Conservation (phyloP, 2,329 filamentous ascomycete genomes). For the Pseudocercospora fuligena region DNA sequence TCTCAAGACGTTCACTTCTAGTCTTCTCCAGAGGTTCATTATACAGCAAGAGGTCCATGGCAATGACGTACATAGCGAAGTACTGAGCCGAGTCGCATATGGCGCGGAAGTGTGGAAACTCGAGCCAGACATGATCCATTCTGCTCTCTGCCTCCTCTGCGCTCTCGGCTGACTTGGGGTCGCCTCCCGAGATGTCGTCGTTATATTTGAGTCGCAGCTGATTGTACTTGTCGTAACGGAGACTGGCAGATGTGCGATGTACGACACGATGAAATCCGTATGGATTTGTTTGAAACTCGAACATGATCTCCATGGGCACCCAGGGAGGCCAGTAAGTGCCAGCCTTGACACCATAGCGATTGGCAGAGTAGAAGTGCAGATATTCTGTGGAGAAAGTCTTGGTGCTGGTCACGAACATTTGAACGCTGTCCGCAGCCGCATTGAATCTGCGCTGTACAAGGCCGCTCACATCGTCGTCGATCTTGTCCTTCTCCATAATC, state of each 20-base stretch:
- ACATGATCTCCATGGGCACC: slow-evolving; percentile 98
- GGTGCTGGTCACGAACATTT: slow-evolving; percentile 96
- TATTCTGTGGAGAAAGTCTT: slow-evolving; percentile 85
- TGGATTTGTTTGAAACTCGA: slow-evolving; percentile 89
- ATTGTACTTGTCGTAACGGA: slow-evolving; percentile 98
- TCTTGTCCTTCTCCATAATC: slow-evolving; percentile 94
- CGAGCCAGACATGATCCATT: slow-evolving; percentile 96
- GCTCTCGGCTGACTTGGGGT: slow-evolving; percentile 47
- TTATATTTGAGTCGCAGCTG: slow-evolving; percentile 95
- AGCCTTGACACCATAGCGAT: slow-evolving; percentile 82
- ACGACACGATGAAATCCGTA: slow-evolving; percentile 98
- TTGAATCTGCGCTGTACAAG: slow-evolving; percentile 93
- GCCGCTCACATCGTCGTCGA: slow-evolving; percentile 91
- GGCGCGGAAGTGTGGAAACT: slow-evolving; percentile 92
- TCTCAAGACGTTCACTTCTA: slow-evolving; percentile 91
- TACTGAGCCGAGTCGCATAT: slow-evolving; percentile 97
- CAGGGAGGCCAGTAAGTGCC: slow-evolving; percentile 95
- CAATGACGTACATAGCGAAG: slow-evolving; percentile 97
- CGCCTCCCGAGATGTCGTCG: slow-evolving; percentile 75
- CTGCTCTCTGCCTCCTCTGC: slow-evolving; percentile 62
- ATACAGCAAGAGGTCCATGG: slow-evolving; percentile 92
- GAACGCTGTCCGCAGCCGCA: slow-evolving; percentile 94
- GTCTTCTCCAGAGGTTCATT: slow-evolving; percentile 96
- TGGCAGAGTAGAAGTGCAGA: slow-evolving; percentile 91
- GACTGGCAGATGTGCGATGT: slow-evolving; percentile 90